phyloP scores from a whole-genome alignment of 176 grass and related monocot species.

The Saccharum officinarum region DNA sequence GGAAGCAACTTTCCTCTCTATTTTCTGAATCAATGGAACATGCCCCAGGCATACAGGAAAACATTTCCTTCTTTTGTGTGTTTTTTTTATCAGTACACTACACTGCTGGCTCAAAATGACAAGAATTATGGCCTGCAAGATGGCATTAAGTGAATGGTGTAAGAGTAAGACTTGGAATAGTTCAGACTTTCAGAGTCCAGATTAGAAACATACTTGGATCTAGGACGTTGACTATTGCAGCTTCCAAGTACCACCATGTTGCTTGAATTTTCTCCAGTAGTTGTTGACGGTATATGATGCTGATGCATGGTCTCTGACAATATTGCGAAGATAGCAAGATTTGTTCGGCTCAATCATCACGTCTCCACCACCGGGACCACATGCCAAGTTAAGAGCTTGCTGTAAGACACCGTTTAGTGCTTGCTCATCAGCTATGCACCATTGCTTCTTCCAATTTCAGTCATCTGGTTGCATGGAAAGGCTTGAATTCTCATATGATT shows the following conservation, averaged over 20 bases:
- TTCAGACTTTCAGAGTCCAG: background rate
- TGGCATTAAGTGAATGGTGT: slow-evolving; percentile 7
- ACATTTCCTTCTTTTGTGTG: background rate
- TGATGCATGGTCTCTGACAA: slow-evolving; percentile 52
- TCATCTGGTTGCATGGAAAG: slow-evolving; percentile 34
- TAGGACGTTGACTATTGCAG: slow-evolving; percentile 54
- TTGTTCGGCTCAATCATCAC: slow-evolving; percentile 56
- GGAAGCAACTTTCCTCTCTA: background rate
- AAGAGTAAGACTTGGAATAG: background rate
- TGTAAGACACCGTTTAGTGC: slow-evolving; percentile 53
- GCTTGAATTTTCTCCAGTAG: slow-evolving; percentile 76
- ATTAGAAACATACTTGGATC: slow-evolving; percentile 53
- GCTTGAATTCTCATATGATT: slow-evolving; percentile 3
- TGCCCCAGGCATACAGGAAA: background rate
- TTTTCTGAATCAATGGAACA: slow-evolving; percentile 9
- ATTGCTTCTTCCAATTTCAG: slow-evolving; percentile 34
- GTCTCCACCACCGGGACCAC: slow-evolving; percentile 50
- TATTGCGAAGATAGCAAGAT: slow-evolving; percentile 66
- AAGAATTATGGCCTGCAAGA: slow-evolving; percentile 56
- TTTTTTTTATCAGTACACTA: slow-evolving; percentile 6
- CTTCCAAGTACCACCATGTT: slow-evolving; percentile 62
- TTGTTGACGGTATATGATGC: slow-evolving; percentile 65
- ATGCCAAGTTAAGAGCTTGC: slow-evolving; percentile 46
- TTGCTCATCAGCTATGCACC: slow-evolving; percentile 70
- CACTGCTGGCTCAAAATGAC: slow-evolving; percentile 50